Evolutionary conservation across 73 alveolate genomes (phyloP), one percentile per base, ranked within the genome.

Genomic region (Paramecium caudatum): DNA sequence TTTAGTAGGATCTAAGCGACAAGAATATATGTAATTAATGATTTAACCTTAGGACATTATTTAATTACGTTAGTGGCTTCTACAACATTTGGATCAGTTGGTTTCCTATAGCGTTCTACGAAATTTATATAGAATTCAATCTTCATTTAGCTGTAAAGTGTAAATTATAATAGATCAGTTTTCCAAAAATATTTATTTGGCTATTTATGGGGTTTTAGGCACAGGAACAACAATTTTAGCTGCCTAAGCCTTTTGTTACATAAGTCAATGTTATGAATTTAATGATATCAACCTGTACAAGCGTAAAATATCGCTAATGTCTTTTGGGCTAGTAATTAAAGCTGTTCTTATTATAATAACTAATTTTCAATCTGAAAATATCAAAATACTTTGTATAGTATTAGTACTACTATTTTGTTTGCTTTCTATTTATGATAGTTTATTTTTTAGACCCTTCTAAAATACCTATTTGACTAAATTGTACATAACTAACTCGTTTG

Each of bases 51-150:
- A 55, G 80, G 46, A 16, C 80, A 3, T n/a, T 74, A 4, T n/a
- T 15, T 16, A 21, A 8, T 39, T 25, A 43, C 34, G 16, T 65
- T 0, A 65, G 83, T 27, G 16, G 55, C 9, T 41, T 37, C 69
- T 74, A 74, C 10, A 39, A 15, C 4, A 47, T 37, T 30, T 41
- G 23, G 43, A 16, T 74, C 7, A 39, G 55, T 12, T 74, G 49
- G 49, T 74, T 21, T 74, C 55, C 88, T 6, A 19, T 74, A 15
- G 32, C 19, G 1, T 25, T 74, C 7, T 30, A 3, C 10, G 83
- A 65, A 13, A 33, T 65, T 16, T 65, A 33, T 15, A 16, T 65
- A 65, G 83, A 65, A 65, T 65, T 65, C 16, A 65, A 65, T 65
- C 19, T 32, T 3, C 34, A 30, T 32, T 16, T 65, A 30, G 34